These are phyloP conservation scores for Aspergillus texensis DNA, from an alignment of 2,329 filamentous ascomycete species.

Conservation along the genomic window DNA sequence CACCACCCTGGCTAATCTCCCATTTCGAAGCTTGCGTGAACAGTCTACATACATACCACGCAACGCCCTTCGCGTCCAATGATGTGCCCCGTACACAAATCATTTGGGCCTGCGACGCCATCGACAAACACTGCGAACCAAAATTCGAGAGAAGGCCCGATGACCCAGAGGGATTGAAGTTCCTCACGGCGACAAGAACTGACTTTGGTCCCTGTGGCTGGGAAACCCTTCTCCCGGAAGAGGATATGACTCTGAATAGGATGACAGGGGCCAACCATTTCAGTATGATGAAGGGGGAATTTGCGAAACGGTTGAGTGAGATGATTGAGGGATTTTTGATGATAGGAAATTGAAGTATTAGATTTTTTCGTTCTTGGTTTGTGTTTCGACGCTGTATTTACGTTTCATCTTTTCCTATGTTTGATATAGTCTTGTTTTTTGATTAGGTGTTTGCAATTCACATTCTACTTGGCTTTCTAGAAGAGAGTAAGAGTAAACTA, in stretches of 20 bases:
- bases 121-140: constrained; percentile 59
- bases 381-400: background rate
- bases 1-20: background rate
- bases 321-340: constrained; percentile 2
- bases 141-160: constrained; percentile 40
- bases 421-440: too few species aligned
- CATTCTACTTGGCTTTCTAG: too few species aligned
- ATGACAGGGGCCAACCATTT: constrained; percentile 1
- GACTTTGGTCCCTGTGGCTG: constrained; percentile 15
- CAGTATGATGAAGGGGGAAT: constrained; percentile 1
- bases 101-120: background rate
- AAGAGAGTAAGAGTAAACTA: rapidly evolving
- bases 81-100: background rate
- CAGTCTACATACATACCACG: background rate
- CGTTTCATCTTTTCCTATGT: too few species aligned
- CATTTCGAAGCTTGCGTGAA: constrained; percentile 1
- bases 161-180: constrained; percentile 20
- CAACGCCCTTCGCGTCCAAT: background rate
- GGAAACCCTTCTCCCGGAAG: constrained; percentile 12
- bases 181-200: constrained; percentile 14
- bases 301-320: background rate
- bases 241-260: background rate
- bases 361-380: background rate
- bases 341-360: background rate
- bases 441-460: too few species aligned